These are phyloP conservation scores for Lasiodiplodia citricola DNA, from an alignment of 2,329 filamentous ascomycete species.

Conservation along the genomic window DNA sequence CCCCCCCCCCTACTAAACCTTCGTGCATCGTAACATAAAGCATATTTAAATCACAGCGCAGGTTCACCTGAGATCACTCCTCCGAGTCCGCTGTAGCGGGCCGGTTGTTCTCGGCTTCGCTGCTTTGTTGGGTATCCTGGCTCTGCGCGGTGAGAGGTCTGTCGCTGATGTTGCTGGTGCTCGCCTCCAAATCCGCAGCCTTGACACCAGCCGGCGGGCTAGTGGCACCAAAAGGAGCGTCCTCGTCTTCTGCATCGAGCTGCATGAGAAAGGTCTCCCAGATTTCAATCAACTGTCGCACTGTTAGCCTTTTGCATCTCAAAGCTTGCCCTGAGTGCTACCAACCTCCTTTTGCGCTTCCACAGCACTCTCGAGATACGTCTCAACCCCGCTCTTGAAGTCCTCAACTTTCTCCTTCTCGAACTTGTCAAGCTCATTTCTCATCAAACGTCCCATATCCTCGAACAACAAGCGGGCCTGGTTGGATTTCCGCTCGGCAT, in stretches of 20 bases:
- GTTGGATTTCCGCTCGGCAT: slow-evolving; percentile 91
- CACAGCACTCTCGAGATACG: slow-evolving; percentile 93
- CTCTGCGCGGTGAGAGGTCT: slow-evolving; percentile 25
- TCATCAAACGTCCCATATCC: slow-evolving; percentile 95
- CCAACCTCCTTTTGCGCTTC: slow-evolving; percentile 97
- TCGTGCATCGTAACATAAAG: slow-evolving; percentile 3
- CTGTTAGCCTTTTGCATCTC: not conserved
- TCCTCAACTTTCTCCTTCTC: slow-evolving; percentile 98
- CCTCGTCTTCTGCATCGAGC: slow-evolving; percentile 90
- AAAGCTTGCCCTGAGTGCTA: not conserved
- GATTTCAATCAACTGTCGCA: slow-evolving; percentile 72
- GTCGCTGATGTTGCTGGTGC: slow-evolving; percentile 15
- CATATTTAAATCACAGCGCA: not conserved
- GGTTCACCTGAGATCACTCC: not conserved
- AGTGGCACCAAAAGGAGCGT: slow-evolving; percentile 48
- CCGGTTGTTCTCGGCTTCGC: slow-evolving; percentile 15
- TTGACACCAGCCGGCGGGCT: slow-evolving; percentile 44
- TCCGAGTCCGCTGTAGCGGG: slow-evolving; percentile 20
- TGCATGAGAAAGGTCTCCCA: slow-evolving; percentile 99
- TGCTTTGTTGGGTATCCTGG: slow-evolving; percentile 26
- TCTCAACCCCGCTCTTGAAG: slow-evolving; percentile 95
- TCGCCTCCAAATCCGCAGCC: slow-evolving; percentile 34
- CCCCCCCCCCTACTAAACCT: not conserved
- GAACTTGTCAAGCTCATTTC: slow-evolving; percentile 87
- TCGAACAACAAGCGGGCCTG: slow-evolving; percentile 90